A percentile compares a stretch with the other conserved stretches of the same genome.
Evolutionary conservation across 2,329 filamentous ascomycete species (phyloP).

Genomic region (Fusarium pininemorale): DNA sequence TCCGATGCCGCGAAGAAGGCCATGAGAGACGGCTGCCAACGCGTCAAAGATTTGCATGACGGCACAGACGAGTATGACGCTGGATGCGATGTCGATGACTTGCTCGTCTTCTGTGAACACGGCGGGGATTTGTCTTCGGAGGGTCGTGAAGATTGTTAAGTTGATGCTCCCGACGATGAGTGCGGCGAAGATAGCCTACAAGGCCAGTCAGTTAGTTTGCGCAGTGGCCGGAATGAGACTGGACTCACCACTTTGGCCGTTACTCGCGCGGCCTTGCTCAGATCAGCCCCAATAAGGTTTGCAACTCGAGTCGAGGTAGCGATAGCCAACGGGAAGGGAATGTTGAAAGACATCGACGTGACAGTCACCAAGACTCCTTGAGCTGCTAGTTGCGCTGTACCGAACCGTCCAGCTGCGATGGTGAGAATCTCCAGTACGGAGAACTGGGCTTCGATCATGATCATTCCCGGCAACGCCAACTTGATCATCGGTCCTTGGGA

Average conservation of each 20-base stretch:
- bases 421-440: constrained; percentile 90
- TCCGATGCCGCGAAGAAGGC: constrained; percentile 83
- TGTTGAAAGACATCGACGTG: constrained; percentile 81
- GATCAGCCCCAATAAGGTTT: constrained; percentile 85
- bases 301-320: constrained; percentile 86
- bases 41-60: constrained; percentile 91
- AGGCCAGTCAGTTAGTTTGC: accelerated
- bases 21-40: constrained; percentile 79
- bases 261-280: constrained; percentile 79
- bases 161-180: constrained; percentile 79
- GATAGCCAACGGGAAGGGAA: constrained; percentile 90
- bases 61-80: constrained; percentile 78
- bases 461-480: constrained; percentile 82
- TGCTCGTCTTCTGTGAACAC: constrained; percentile 76
- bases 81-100: constrained; percentile 71
- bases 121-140: constrained; percentile 75
- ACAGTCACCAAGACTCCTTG: constrained; percentile 84
- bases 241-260: constrained; percentile 73
- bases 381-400: constrained; percentile 79
- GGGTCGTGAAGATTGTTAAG: constrained; percentile 69
- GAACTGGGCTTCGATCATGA: constrained; percentile 93
- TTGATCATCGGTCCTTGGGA: constrained; percentile 72
- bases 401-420: constrained; percentile 78
- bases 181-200: constrained; percentile 66
- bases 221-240: accelerated